Evolutionary conservation across 2,329 filamentous ascomycete species (phyloP).

Genomic region (Aspergillus fumigatus): DNA sequence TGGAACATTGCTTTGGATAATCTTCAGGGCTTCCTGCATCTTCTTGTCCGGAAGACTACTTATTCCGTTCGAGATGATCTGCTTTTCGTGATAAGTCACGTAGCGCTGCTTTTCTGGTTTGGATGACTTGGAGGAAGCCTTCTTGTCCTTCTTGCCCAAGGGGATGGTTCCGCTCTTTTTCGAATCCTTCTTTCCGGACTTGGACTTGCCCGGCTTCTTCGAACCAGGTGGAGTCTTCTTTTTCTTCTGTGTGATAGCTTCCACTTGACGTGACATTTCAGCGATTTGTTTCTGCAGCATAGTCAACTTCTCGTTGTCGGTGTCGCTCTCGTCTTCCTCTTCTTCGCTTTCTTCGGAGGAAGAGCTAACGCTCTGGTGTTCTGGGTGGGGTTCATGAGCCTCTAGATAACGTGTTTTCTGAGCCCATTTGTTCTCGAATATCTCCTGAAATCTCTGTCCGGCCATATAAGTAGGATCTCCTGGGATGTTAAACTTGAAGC

Average conservation of each 20-base stretch:
- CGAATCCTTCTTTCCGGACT: slow-evolving; percentile 26
- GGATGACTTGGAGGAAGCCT: slow-evolving; percentile 31
- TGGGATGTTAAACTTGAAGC: slow-evolving; percentile 83
- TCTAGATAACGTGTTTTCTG: slow-evolving; percentile 79
- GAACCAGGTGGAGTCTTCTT: slow-evolving; percentile 51
- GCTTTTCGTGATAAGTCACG: slow-evolving; percentile 77
- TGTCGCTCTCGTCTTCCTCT: slow-evolving; percentile 63
- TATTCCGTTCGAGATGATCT: slow-evolving; percentile 82
- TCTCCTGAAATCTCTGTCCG: slow-evolving; percentile 66
- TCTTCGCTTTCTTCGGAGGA: slow-evolving; percentile 69
- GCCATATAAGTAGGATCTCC: slow-evolving; percentile 68
- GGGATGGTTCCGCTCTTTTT: slow-evolving; percentile 40
- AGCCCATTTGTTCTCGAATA: slow-evolving; percentile 72
- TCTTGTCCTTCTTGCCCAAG: slow-evolving; percentile 55
- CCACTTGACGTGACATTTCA: slow-evolving; percentile 64
- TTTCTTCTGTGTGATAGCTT: slow-evolving; percentile 55
- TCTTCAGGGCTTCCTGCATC: slow-evolving; percentile 74
- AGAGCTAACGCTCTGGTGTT: slow-evolving; percentile 60
- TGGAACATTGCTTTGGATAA: slow-evolving; percentile 81
- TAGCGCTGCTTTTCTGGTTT: slow-evolving; percentile 56
- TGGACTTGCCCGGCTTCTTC: slow-evolving; percentile 44
- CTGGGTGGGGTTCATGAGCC: slow-evolving; percentile 63
- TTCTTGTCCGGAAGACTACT: slow-evolving; percentile 73
- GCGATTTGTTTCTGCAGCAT: slow-evolving; percentile 68
- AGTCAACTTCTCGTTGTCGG: slow-evolving; percentile 59